A percentile compares a stretch with the other conserved stretches of the same genome.
phyloP scores from a whole-genome alignment of 2,329 filamentous ascomycete species.

The Alternaria conjuncta region DNA sequence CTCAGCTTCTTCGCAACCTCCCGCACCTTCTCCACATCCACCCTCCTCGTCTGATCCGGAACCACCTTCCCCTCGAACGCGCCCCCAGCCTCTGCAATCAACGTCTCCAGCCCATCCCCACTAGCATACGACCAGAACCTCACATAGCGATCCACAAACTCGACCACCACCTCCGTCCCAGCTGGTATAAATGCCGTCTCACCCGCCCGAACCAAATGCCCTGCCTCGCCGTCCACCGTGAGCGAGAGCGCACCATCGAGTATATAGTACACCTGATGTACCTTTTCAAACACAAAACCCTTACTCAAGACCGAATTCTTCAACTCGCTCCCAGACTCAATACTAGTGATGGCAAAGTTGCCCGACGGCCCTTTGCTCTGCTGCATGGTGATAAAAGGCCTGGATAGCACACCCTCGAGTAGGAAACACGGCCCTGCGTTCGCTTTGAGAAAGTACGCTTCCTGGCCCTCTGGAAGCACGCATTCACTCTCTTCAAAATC shows the following conservation, averaged over 20 bases:
- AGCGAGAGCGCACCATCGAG: slow-evolving; percentile 22
- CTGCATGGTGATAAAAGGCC: slow-evolving; percentile 25
- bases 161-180: slow-evolving; percentile 16
- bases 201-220: slow-evolving; percentile 22
- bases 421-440: slow-evolving; percentile 26
- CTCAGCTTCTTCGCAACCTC: not conserved
- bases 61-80: slow-evolving; percentile 21
- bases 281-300: slow-evolving; percentile 15
- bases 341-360: slow-evolving; percentile 26
- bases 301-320: slow-evolving; percentile 15
- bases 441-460: slow-evolving; percentile 25
- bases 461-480: slow-evolving; percentile 9
- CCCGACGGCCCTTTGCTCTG: slow-evolving; percentile 17
- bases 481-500: slow-evolving; percentile 14
- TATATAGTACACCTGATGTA: slow-evolving; percentile 25
- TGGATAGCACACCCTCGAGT: slow-evolving; percentile 19
- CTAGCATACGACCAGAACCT: slow-evolving; percentile 29
- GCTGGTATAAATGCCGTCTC: slow-evolving; percentile 27
- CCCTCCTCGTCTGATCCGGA: slow-evolving; percentile 14
- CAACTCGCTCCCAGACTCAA: slow-evolving; percentile 23
- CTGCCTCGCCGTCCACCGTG: slow-evolving; percentile 7
- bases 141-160: slow-evolving; percentile 23
- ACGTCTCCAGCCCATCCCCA: slow-evolving; percentile 23
- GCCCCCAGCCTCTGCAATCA: slow-evolving; percentile 23
- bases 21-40: slow-evolving; percentile 1